Evolutionary conservation across 1,139 yeast genomes (phyloP), one percentile per base, ranked within the genome.

Genomic region (Saccharomyces hybrid): DNA sequence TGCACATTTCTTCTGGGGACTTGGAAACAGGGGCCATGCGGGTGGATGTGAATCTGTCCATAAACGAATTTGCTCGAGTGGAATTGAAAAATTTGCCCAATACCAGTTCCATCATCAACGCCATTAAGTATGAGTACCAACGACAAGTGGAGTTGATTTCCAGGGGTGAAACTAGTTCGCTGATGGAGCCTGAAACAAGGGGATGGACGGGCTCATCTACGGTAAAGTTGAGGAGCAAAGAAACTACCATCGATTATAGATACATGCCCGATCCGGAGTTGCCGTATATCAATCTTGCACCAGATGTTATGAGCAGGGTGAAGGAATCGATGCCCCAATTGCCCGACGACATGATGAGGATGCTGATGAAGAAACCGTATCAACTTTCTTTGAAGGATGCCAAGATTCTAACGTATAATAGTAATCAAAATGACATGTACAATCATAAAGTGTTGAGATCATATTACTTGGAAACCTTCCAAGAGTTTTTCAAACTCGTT

Each of bases 221-320:
- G 0, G 76, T 78, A 52, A 77, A 80, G 52, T 71, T 85, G 52
- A 79, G 99, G 67, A 75, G 80, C 3, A 93, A 95, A 65, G 98
- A 91, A 68, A 81, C 82, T 51, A 80, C 89, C 0, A 79, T 88
- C 5, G 99, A 93, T 69, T 93, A 93, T 69, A 75, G 98, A 64
- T 93, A 90, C 67, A 86, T 93, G 78, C 97, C 98, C 0, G 99
- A 93, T 66, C 88, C 96, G 1, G 99, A 95, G 67, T 73, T 93
- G 26, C 90, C 95, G 0, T 71, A 73, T 0, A 72, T 91, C 3
- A 26, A 55, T 1, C 69, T 93, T 8, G 74, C 80, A 47, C 59
- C 69, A 0, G 75, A 75, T 4, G 67, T 81, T 2, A 60, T 78
- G 0, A 67, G 70, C 0, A 62, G 70, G 1, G 70, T 89, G 0